phyloP scores from a whole-genome alignment of 768 basidiomycete genomes.

The Plicaturopsis crispa region DNA sequence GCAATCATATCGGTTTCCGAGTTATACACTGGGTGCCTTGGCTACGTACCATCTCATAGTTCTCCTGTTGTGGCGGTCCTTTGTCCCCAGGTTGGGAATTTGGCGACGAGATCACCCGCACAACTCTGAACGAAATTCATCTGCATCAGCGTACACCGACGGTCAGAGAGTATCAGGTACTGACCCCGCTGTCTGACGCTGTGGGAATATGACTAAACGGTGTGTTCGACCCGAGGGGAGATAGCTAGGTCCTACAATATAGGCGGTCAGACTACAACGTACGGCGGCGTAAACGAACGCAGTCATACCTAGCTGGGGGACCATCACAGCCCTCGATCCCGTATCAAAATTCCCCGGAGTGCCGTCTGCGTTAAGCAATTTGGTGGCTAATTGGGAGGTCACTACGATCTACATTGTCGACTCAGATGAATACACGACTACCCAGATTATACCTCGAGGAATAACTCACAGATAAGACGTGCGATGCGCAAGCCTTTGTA shows the following conservation, averaged over 20 bases:
- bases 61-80: no score
- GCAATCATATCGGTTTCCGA: no score
- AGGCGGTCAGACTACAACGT: background rate
- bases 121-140: slow-evolving; percentile 17
- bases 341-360: slow-evolving; percentile 59
- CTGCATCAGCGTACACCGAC: no score
- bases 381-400: slow-evolving; percentile 67
- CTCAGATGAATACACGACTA: slow-evolving; percentile 1
- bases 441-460: background rate
- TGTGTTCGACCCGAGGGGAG: slow-evolving; percentile 36
- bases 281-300: no score
- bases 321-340: slow-evolving; percentile 54
- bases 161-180: slow-evolving; percentile 8
- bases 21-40: no score
- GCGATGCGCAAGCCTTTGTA: slow-evolving; percentile 37
- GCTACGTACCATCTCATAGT: no score
- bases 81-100: slow-evolving; percentile 11
- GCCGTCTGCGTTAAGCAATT: slow-evolving; percentile 57
- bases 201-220: slow-evolving; percentile 34
- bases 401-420: slow-evolving; percentile 34
- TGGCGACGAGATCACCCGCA: slow-evolving; percentile 34
- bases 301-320: slow-evolving; percentile 53
- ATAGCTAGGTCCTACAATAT: slow-evolving; percentile 23
- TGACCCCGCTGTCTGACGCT: slow-evolving; percentile 32
- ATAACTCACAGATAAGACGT: slow-evolving; percentile 39